Evolutionary conservation across 768 basidiomycete genomes (phyloP).

Genomic region (Termitomyces sp.): DNA sequence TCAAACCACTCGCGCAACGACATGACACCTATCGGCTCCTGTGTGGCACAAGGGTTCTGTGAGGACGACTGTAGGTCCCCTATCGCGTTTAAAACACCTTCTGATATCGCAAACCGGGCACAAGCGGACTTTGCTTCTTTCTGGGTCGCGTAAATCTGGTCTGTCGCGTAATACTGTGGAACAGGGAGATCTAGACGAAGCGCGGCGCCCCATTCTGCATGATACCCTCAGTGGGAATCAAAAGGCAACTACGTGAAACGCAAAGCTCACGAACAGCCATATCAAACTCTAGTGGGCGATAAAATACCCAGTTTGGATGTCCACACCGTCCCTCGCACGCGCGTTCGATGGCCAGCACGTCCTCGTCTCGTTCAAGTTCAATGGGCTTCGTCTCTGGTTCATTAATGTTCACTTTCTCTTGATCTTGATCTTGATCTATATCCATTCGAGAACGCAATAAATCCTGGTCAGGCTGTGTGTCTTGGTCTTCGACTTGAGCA

Average conservation of each 20-base stretch:
- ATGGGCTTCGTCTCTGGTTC: background rate
- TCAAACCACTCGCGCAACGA: constrained; percentile 57
- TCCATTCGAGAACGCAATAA: background rate
- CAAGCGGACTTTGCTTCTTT: background rate
- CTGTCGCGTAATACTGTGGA: background rate
- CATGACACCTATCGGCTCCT: constrained; percentile 13
- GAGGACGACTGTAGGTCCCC: background rate
- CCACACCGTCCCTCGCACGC: background rate
- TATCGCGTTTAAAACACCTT: background rate
- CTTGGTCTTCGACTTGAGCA: background rate
- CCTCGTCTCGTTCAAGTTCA: background rate
- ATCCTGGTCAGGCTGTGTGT: background rate
- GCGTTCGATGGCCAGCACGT: background rate
- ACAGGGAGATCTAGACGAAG: background rate
- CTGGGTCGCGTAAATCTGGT: background rate
- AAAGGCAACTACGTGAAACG: background rate
- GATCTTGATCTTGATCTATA: background rate
- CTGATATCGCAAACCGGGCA: background rate
- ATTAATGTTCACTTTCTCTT: background rate
- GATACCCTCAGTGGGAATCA: background rate
- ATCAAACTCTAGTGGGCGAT: background rate
- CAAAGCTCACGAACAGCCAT: background rate
- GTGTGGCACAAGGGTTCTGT: background rate
- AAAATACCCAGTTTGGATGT: background rate
- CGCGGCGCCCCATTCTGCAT: constrained; percentile 1